A percentile compares a stretch with the other conserved stretches of the same genome.
Evolutionary conservation across 1,139 yeast species (phyloP).

Genomic region (Arxiozyma bovina): DNA sequence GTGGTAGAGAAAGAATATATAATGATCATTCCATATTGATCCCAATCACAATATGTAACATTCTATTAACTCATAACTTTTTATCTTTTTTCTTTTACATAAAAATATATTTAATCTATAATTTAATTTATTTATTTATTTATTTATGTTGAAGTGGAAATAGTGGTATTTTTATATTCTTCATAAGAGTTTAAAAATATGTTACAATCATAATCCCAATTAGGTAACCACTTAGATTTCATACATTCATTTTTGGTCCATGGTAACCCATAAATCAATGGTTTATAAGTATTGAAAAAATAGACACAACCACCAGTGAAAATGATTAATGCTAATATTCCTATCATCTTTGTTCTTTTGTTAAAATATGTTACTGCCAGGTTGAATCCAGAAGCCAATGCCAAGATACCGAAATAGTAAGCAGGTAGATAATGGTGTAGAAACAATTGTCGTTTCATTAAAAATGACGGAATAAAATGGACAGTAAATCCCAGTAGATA

Average conservation of each 20-base stretch:
- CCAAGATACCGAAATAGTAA: slow-evolving; percentile 77
- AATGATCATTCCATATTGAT: no score
- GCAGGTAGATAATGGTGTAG: slow-evolving; percentile 91
- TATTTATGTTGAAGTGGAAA: neutral
- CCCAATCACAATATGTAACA: no score
- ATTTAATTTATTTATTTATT: no score
- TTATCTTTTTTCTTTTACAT: no score
- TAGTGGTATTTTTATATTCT: slow-evolving; percentile 14
- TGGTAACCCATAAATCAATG: slow-evolving; percentile 68
- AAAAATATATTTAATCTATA: no score
- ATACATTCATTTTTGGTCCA: slow-evolving; percentile 72
- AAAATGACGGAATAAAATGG: slow-evolving; percentile 79
- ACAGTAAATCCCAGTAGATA: slow-evolving; percentile 74
- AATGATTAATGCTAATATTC: slow-evolving; percentile 38
- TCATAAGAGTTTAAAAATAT: slow-evolving; percentile 31
- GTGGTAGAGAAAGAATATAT: no score
- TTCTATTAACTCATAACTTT: no score
- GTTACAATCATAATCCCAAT: slow-evolving; percentile 85
- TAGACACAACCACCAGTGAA: slow-evolving; percentile 45
- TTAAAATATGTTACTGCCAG: slow-evolving; percentile 45
- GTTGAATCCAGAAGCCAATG: slow-evolving; percentile 76
- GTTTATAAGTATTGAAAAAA: slow-evolving; percentile 57
- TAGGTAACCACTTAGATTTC: slow-evolving; percentile 46
- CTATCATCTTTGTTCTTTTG: slow-evolving; percentile 35
- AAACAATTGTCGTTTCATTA: slow-evolving; percentile 92